Evolutionary conservation across 1,284 basidiomycete species (phyloP).

Genomic region (Sanghuangporus sanghuang): DNA sequence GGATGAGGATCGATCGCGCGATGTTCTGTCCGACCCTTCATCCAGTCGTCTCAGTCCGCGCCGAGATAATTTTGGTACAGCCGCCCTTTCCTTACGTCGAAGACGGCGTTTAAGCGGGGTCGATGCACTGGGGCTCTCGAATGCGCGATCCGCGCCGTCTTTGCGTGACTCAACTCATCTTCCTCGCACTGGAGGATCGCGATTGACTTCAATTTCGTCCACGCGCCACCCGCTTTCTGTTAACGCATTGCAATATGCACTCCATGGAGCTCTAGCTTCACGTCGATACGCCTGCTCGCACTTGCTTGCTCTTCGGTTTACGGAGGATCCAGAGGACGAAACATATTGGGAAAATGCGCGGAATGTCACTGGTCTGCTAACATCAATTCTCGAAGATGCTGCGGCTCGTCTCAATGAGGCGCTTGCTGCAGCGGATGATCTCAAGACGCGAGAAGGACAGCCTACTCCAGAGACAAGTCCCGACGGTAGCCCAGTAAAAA

Average conservation of each 20-base stretch:
- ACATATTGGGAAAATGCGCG: slow-evolving; percentile 78
- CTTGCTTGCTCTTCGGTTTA: slow-evolving; percentile 68
- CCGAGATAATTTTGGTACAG: slow-evolving; percentile 46
- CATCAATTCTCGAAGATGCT: slow-evolving; percentile 59
- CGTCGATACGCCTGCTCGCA: slow-evolving; percentile 74
- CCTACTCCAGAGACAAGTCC: slow-evolving; percentile 35
- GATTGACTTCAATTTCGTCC: slow-evolving; percentile 56
- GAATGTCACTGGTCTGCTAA: slow-evolving; percentile 62
- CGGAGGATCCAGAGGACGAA: slow-evolving; percentile 51
- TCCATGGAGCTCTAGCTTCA: slow-evolving; percentile 59
- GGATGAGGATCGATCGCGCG: slow-evolving; percentile 12
- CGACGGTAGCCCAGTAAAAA: neutral
- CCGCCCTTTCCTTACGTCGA: slow-evolving; percentile 54
- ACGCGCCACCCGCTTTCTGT: slow-evolving; percentile 61
- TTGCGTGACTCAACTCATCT: slow-evolving; percentile 17
- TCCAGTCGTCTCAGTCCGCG: slow-evolving; percentile 22
- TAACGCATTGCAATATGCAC: slow-evolving; percentile 50
- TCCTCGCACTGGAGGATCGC: slow-evolving; percentile 34
- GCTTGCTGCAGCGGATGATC: slow-evolving; percentile 49
- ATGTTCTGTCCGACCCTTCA: slow-evolving; percentile 4
- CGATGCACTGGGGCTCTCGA: slow-evolving; percentile 36
- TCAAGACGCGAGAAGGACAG: slow-evolving; percentile 41
- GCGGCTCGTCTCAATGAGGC: slow-evolving; percentile 54
- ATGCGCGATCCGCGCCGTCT: slow-evolving; percentile 22
- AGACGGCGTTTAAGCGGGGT: slow-evolving; percentile 46